Evolutionary conservation across 1,284 basidiomycete genomes (phyloP), one percentile per base, ranked within the genome.

Genomic region (Serendipita sp.): DNA sequence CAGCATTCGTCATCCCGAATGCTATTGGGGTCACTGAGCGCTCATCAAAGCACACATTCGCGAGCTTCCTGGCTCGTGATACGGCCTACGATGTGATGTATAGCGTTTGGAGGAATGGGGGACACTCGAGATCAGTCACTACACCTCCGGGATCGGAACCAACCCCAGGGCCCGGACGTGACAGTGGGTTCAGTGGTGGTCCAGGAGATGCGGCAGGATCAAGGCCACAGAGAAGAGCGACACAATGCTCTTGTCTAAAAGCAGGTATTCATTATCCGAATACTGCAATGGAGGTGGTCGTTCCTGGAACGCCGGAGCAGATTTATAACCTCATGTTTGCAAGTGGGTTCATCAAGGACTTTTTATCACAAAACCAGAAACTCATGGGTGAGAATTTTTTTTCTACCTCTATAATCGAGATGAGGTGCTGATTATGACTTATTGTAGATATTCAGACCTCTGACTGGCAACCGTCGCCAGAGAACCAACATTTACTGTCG

Each of bases 1-100:
- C 96, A 0, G 95, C 95, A 1, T 90, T 96, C 67, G 92, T 99
- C 64, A 99, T 99, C 66, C 95, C 96, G 12, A 99, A 99, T 72
- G 95, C 93, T 6, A 95, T 99, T 68, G 88, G 90, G 69, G 82
- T 99, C 62, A 83, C 87, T 12, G 97, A 95, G 0, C 79, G 83
- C 32, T 85, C 87, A 65, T 76, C 78, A 12, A 88, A 93, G 78
- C 93, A 98, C 75, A 91, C 87, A 0, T 98, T 98, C 70, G 91
- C 94, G 0, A 96, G 93, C 3, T 94, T 99, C 78, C 85, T 99
- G 67, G 90, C 93, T 0, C 84, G 96, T 17, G 95, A 99, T 73
- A 93, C 92, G 41, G 94, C 93, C 0, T 95, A 86, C 75, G 95
- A 99, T 73, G 91, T 99, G 63, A 91, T 98, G 60, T 84, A 84